Evolutionary conservation across 1,284 basidiomycete species (phyloP), one percentile per base, ranked within the genome.

Genomic region (Filobasidium uniguttulatum): DNA sequence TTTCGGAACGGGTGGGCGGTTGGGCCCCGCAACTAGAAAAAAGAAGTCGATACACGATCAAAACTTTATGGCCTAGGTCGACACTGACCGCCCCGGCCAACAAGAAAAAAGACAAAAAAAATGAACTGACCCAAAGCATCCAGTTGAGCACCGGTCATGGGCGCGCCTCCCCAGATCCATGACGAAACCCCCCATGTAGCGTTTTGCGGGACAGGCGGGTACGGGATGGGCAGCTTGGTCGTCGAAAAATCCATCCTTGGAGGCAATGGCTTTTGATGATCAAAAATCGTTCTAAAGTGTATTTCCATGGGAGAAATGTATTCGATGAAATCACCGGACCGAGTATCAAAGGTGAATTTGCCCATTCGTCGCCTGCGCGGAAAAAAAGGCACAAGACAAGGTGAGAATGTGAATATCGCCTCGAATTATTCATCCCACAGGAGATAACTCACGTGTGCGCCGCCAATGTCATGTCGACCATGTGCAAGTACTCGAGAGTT

Each of bases 161-260:
- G 62, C 8, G 60, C 66, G 4, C 62, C 63, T 14, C 67, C 69
- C 69, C 68, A 70, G 29, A 71, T 63, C 69, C 69, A 71, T 1
- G 61, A 59, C 12, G 59, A 60, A 7, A 61, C 57, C 7, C 66
- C 56, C 14, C 52, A 55, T 8, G 56, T 60, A 5, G 63, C 58
- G 12, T 53, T 56, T 15, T 65, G 29, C 1, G 68, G 67, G 17
- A 58, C 48, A 2, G 69, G 69, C 37, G 68, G 66, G 3, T 63
- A 36, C 5, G 65, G 64, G 1, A 66, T 38, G 1, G 61, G 55
- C 17, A 52, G 55, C 36, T 63, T 65, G 35, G 61, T 36, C 1
- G 52, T 46, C 33, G 60, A 62, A 9, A 66, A 64, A 48, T 67
- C 66, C 14, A 67, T 46, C 15, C 66, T 55, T 0, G 69, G 68